Base-by-base conservation (phyloP, 2,329 filamentous ascomycete species). In the Diaporthe humulicola region DNA sequence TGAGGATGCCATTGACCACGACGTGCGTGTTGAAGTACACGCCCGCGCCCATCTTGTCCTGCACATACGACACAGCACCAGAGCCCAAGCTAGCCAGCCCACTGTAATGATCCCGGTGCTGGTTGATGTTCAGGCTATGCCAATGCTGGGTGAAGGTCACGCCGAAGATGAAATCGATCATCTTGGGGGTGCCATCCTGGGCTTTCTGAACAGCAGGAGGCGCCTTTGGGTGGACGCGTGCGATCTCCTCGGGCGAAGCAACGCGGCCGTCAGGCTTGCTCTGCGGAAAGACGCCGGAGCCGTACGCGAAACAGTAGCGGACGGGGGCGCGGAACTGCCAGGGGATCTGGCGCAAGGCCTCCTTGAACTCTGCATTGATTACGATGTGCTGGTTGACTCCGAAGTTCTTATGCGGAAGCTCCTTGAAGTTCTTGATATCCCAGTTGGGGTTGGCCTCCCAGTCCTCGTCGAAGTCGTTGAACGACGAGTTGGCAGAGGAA, bases 121-220 rank as follows among this genome's bases (percentile, higher is more conserved):
- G 93, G 77, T 90, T 89, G 79, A 99, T 88, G 81, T 99, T 99
- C 76, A 99, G 88, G 45, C 94, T 96, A 85, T 99, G 97, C 95
- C 96, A 99, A 85, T 99, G 97, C 82, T 99, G 94, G 1, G 94
- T 95, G 83, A 98, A 95, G 1, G 94, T 95, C 15, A 98, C 96
- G 36, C 96, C 97, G 82, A 99, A 97, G 78, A 99, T 97, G 82
- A 99, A 98, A 85, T 99, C 97, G 77, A 99, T 98, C 93, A 98
- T 98, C 86, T 98, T 98, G 17, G 95, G 95, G 1, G 92, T 92
- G 40, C 95, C 94, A 79, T 95, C 93, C 84, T 98, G 96, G 78
- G 95, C 94, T 78, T 95, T 94, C 78, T 93, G 88, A 10, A 98
- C 92, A 1, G 95, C 94, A 70, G 92, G 88, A 1, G 95, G 95